These are phyloP conservation scores for button mushroom (Agaricus bisporus) DNA, from an alignment of 768 basidiomycete genomes.

Conservation along the genomic window DNA sequence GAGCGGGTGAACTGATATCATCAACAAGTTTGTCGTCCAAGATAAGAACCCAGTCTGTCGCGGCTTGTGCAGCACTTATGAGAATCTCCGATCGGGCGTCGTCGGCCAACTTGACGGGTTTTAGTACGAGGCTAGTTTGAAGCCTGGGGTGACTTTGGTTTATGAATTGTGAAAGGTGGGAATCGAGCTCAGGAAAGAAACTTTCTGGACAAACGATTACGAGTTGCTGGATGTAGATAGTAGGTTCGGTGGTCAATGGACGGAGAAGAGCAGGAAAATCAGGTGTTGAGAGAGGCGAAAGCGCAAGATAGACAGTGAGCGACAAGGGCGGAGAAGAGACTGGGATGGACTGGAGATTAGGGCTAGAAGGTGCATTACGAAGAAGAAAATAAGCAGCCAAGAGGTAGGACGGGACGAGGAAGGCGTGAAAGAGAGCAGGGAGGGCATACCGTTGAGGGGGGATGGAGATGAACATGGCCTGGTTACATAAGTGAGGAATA, in stretches of 20 bases:
- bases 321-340: conserved; percentile 17
- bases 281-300: conserved; percentile 29
- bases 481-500: not conserved
- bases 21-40: conserved; percentile 39
- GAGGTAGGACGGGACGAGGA: conserved; percentile 9
- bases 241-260: conserved; percentile 28
- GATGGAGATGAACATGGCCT: not conserved
- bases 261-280: conserved; percentile 27
- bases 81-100: conserved; percentile 18
- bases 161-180: conserved; percentile 27
- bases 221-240: conserved; percentile 35
- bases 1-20: conserved; percentile 24
- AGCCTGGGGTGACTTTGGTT: conserved; percentile 25
- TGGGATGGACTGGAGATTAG: not conserved
- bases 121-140: conserved; percentile 32
- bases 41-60: conserved; percentile 46
- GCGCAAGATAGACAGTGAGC: conserved; percentile 44
- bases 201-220: conserved; percentile 39
- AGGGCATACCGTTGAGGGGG: not conserved
- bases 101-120: not conserved
- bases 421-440: not conserved
- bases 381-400: conserved; percentile 9
- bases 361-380: not conserved
- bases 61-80: conserved; percentile 28
- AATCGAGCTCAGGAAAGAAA: conserved; percentile 28